A percentile compares a stretch with the other conserved stretches of the same genome.
phyloP scores from a whole-genome alignment of 352 stramenopile species.

The Phytophthora tentaculata region DNA sequence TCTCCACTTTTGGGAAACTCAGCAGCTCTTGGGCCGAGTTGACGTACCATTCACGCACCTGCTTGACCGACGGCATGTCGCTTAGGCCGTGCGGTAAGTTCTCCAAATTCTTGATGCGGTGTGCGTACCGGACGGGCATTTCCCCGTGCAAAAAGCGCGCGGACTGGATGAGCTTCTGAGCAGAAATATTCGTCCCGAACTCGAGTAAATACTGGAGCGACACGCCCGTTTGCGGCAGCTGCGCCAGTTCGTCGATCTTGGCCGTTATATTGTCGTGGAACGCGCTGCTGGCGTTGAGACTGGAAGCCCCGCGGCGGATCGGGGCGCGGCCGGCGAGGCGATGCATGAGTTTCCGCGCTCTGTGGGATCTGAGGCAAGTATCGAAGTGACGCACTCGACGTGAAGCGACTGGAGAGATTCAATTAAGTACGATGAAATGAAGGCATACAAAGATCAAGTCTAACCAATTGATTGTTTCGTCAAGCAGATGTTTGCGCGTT shows the following conservation, averaged over 20 bases:
- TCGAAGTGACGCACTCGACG: constrained; percentile 20
- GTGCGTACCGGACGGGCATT: constrained; percentile 97
- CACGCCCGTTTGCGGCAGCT: constrained; percentile 83
- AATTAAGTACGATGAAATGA: constrained; percentile 5
- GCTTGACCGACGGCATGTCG: constrained; percentile 93
- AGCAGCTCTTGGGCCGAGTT: constrained; percentile 96
- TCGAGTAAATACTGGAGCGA: constrained; percentile 90
- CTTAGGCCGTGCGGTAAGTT: constrained; percentile 94
- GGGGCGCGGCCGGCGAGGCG: constrained; percentile 8
- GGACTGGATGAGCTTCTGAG: constrained; percentile 90
- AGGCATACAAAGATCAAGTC: constrained; percentile 3
- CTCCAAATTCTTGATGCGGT: constrained; percentile 95
- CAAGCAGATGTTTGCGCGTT: constrained; percentile 19
- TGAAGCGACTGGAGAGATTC: not conserved
- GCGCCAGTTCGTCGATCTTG: constrained; percentile 73
- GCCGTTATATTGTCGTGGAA: constrained; percentile 58
- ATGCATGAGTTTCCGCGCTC: constrained; percentile 10
- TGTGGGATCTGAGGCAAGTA: constrained; percentile 2
- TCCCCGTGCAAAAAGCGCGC: constrained; percentile 98
- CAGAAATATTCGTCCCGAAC: constrained; percentile 83
- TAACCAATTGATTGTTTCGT: not conserved
- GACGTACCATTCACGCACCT: constrained; percentile 98
- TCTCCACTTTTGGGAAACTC: constrained; percentile 84
- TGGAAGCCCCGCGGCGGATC: constrained; percentile 19
- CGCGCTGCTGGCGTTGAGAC: constrained; percentile 13